These are phyloP conservation scores for Mucor plumbeus DNA, from an alignment of 371 early-diverging fungal genomes.

Conservation along the genomic window DNA sequence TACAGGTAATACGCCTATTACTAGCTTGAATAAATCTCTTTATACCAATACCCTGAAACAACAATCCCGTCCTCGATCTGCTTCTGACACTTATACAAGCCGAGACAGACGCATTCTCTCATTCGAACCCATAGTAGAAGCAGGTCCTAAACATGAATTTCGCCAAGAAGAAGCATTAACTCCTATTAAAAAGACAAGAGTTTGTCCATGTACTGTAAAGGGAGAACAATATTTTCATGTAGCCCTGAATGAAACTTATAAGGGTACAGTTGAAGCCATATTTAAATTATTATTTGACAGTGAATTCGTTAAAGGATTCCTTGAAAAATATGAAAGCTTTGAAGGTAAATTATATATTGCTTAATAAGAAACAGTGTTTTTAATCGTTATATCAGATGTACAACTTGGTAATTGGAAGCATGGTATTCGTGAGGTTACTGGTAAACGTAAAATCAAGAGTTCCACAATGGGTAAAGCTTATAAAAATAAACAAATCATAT, in stretches of 20 bases:
- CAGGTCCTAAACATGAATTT: neutral
- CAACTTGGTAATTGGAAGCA: conserved; percentile 39
- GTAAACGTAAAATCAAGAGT: conserved; percentile 29
- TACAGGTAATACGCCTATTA: neutral
- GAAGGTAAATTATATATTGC: conserved; percentile 22
- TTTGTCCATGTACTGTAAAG: conserved; percentile 51
- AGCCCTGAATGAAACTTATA: conserved; percentile 48
- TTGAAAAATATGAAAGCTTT: conserved; percentile 39
- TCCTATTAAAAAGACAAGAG: conserved; percentile 21
- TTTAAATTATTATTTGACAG: conserved; percentile 47
- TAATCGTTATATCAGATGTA: conserved; percentile 22
- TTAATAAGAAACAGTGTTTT: neutral
- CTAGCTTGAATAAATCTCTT: neutral
- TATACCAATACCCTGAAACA: neutral
- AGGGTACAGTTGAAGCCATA: conserved; percentile 45
- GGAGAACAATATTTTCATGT: conserved; percentile 45
- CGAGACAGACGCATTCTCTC: neutral
- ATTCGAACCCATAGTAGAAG: conserved; percentile 2
- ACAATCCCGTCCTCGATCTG: conserved; percentile 26
- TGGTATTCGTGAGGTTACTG: conserved; percentile 25
- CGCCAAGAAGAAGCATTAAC: neutral
- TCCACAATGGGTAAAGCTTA: conserved; percentile 22
- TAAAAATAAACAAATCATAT: neutral
- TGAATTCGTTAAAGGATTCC: conserved; percentile 32
- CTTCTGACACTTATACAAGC: conserved; percentile 20